These are phyloP conservation scores for Sugiyamaella castrensis DNA, from an alignment of 1,139 yeast genomes.

Conservation along the genomic window DNA sequence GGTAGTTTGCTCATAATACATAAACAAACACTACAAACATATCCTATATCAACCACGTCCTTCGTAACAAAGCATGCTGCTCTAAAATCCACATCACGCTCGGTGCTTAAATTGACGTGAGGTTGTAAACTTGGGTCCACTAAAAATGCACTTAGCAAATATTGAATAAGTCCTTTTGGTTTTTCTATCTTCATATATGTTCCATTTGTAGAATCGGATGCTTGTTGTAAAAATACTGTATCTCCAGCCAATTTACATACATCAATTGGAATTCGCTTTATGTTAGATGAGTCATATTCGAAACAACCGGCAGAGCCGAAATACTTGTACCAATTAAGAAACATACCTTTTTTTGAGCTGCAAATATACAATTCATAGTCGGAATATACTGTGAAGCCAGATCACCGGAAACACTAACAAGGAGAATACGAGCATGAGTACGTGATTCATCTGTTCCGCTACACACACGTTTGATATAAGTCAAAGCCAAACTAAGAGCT, in stretches of 20 bases:
- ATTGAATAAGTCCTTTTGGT: conserved; percentile 77
- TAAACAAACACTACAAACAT: conserved; percentile 91
- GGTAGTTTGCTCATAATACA: conserved; percentile 57
- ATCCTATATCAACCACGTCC: conserved; percentile 85
- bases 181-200: conserved; percentile 72
- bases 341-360: conserved; percentile 76
- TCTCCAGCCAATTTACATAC: conserved; percentile 78
- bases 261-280: conserved; percentile 71
- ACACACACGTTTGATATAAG: conserved; percentile 68
- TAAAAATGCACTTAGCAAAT: conserved; percentile 58
- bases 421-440: conserved; percentile 67
- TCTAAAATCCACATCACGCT: conserved; percentile 83
- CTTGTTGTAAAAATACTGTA: conserved; percentile 89
- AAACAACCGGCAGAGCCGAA: neutral
- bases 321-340: too few relatives aligned
- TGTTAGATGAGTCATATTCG: neutral
- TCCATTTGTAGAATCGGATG: conserved; percentile 93
- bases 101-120: conserved; percentile 75
- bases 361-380: conserved; percentile 92
- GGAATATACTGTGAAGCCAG: conserved; percentile 83
- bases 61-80: conserved; percentile 94
- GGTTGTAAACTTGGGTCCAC: conserved; percentile 80
- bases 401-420: conserved; percentile 75
- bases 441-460: conserved; percentile 31
- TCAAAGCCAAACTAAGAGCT: conserved; percentile 71